Evolutionary conservation across 2,329 filamentous ascomycete genomes (phyloP), one percentile per base, ranked within the genome.

Genomic region (Monilinia fructigena): DNA sequence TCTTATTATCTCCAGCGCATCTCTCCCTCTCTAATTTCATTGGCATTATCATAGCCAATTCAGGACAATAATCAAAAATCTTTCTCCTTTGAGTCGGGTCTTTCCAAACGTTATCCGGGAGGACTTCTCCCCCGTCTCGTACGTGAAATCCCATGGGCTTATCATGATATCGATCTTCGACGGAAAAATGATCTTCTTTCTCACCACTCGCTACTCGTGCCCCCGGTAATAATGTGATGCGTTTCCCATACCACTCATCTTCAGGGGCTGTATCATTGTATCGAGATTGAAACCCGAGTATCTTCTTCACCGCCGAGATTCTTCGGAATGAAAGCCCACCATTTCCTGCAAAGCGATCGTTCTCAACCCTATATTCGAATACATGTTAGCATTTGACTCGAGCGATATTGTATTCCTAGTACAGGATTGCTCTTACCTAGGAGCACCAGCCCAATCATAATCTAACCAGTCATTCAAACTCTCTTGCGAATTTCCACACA

Each of bases 41-140:
- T 62, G 83, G 80, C 79, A 85, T 80, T 67, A 85, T 82, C 74
- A 86, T 77, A 69, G 77, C 80, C 28, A 86, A 73, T 73, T 86
- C 84, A 1, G 84, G 84, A 69, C 84, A 86, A 74, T 86, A 86
- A 20, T 81, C 77, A 68, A 84, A 82, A 28, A 85, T 83, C 64
- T 78, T 74, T 70, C 80, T 78, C 42, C 84, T 77, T 68, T 79
- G 77, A 4, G 69, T 71, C 2, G 74, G 75, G 59, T 81, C 75
- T 65, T 78, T 79, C 83, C 83, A 86, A 16, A 85, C 79, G 2
- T 72, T 76, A 28, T 79, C 78, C 26, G 78, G 72, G 4, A 85
- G 75, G 16, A 75, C 70, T 4, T 66, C 71, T 45, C 82, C 82
- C 6, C 82, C 79, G 45, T 80, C 78, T 23, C 78, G 77, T 18